Evolutionary conservation across 257 asterid species (phyloP).

Genomic region (Agastache rugosa): DNA sequence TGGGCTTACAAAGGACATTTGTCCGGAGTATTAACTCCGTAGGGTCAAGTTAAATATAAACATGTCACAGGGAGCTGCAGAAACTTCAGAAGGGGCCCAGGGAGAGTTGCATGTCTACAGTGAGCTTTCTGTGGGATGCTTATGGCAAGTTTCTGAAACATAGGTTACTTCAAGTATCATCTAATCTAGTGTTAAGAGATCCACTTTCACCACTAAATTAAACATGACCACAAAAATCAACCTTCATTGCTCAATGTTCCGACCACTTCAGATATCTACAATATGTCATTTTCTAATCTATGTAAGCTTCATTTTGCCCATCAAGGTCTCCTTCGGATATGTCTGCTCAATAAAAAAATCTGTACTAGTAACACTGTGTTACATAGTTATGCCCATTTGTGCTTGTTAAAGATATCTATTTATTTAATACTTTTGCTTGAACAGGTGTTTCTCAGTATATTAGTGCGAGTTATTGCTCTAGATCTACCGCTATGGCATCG

Average conservation of each 20-base stretch:
- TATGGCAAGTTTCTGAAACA: slow-evolving; percentile 14
- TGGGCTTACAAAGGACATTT: no score
- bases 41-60: slow-evolving; percentile 10
- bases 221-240: neutral
- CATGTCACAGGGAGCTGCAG: neutral
- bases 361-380: neutral
- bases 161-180: neutral
- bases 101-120: slow-evolving; percentile 1
- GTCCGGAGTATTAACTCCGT: neutral
- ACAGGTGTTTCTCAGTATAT: slow-evolving; percentile 96
- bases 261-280: slow-evolving; percentile 19
- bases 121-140: slow-evolving; percentile 2
- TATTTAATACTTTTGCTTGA: slow-evolving; percentile 15
- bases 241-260: neutral
- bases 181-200: neutral
- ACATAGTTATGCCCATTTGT: slow-evolving; percentile 22
- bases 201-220: slow-evolving; percentile 19
- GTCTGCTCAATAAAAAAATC: slow-evolving; percentile 26
- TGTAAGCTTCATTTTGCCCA: slow-evolving; percentile 10
- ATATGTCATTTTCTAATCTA: neutral
- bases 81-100: neutral
- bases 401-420: slow-evolving; percentile 34
- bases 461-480: slow-evolving; percentile 82
- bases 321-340: slow-evolving; percentile 1
- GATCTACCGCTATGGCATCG: slow-evolving; percentile 99